Evolutionary conservation across 352 stramenopile genomes (phyloP), one percentile per base, ranked within the genome.

Genomic region (Plasmopara halstedii): DNA sequence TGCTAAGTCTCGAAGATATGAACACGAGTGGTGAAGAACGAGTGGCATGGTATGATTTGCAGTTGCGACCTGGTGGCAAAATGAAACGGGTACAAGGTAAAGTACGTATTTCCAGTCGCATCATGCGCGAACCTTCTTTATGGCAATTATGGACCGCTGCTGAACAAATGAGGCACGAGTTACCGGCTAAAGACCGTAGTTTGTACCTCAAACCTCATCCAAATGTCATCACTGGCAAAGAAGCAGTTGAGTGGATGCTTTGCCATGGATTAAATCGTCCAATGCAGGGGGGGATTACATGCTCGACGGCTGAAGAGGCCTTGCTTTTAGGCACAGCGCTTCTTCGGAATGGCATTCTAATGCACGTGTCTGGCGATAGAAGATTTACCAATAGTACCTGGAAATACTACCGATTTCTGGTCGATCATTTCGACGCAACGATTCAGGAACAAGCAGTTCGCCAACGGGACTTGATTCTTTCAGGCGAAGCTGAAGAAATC

Each of bases 331-430:
- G 79, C 17, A 85, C 64, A 25, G 81, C 74, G 23, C 45, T 88
- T 2, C 58, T 94, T 36, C 76, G 78, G 3, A 80, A 73, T 25
- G 71, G 72, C 2, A 67, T 94, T 14, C 58, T 94, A 23, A 70
- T 74, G 25, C 75, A 90, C 19, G 73, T 89, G 2, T 86, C 79
- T 17, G 79, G 77, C 18, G 78, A 88, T 15, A 58, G 58, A 14
- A 70, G 75, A 18, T 91, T 91, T 42, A 64, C 73, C 6, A 91
- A 85, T 55, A 88, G 70, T 44, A 82, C 77, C 42, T 91, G 77
- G 73, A 90, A 89, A 47, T 94, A 94, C 44, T 94, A 94, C 50
- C 79, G 82, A 3, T 94, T 94, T 54, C 80, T 69, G 33, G 77
- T 94, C 4, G 71, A 85, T 40, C 76, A 94, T 35, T 56, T 89